Evolutionary conservation across 73 alveolate genomes (phyloP).

Genomic region (Stentor roeselii): DNA sequence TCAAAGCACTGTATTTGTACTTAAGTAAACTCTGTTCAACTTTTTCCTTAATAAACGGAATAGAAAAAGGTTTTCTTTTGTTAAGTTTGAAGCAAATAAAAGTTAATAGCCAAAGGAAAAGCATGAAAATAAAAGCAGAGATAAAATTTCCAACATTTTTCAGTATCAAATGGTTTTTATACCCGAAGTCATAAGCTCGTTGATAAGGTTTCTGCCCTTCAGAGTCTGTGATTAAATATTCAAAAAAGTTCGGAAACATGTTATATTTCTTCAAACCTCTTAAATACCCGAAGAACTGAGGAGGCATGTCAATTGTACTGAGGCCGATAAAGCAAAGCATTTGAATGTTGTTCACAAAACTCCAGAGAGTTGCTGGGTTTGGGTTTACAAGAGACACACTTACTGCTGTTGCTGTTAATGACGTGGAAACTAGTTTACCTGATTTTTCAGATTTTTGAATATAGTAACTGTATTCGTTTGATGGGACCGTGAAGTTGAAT

Average conservation of each 20-base stretch:
- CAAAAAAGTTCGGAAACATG: neutral
- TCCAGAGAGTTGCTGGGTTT: neutral
- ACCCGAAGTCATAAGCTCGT: slow-evolving; percentile 15
- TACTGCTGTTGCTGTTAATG: neutral
- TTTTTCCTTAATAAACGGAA: neutral
- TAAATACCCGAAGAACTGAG: neutral
- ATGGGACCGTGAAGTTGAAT: neutral
- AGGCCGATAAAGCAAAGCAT: neutral
- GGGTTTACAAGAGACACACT: neutral
- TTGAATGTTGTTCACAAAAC: neutral
- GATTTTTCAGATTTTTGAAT: neutral
- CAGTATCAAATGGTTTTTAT: neutral
- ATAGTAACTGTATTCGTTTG: no score
- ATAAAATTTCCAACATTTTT: neutral
- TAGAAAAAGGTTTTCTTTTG: neutral
- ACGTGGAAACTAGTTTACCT: neutral
- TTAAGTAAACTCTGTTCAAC: neutral
- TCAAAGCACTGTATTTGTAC: neutral
- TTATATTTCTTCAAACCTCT: neutral
- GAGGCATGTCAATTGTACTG: neutral
- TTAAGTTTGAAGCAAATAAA: neutral
- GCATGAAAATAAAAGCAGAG: neutral
- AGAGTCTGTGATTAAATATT: neutral
- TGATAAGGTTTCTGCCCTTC: neutral
- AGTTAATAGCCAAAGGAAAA: neutral